Percentiles rank a stretch among this genome's conserved stretches.
Conservation (phyloP, 768 basidiomycete genomes). For the Rhodosporidiobolus odoratus region DNA sequence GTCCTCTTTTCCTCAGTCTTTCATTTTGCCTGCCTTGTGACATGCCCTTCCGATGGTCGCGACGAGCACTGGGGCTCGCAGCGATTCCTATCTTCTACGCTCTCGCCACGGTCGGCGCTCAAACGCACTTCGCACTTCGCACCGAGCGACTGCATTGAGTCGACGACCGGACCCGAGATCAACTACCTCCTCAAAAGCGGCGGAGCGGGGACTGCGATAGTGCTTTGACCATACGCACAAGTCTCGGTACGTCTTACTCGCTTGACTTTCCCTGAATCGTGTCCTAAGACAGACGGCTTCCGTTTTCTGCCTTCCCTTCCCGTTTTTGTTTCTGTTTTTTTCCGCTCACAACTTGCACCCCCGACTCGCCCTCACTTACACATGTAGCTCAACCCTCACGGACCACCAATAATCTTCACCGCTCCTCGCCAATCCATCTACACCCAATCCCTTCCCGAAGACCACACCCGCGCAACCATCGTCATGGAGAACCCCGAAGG, state of each 20-base stretch:
- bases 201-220: constrained; percentile 14
- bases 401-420: constrained; percentile 30
- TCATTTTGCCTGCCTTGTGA: too few species aligned
- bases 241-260: neutral
- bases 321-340: neutral
- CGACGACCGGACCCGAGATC: constrained; percentile 15
- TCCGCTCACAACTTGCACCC: too few species aligned
- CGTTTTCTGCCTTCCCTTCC: neutral
- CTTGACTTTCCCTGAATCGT: neutral
- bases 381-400: constrained; percentile 26
- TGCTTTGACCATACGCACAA: constrained; percentile 29
- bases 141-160: constrained; percentile 5
- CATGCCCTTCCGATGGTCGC: too few species aligned
- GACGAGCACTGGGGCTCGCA: too few species aligned
- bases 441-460: constrained; percentile 26
- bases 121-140: constrained; percentile 6
- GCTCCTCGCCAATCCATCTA: constrained; percentile 26
- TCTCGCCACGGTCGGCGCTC: neutral
- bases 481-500: constrained; percentile 17
- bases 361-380: too few species aligned
- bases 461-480: constrained; percentile 29
- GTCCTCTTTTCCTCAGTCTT: too few species aligned
- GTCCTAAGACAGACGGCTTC: accelerated
- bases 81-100: too few species aligned
- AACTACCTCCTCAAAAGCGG: constrained; percentile 27